A percentile compares a stretch with the other conserved stretches of the same genome.
Evolutionary conservation across 768 basidiomycete species (phyloP).

Genomic region (Suillus clintonianus): DNA sequence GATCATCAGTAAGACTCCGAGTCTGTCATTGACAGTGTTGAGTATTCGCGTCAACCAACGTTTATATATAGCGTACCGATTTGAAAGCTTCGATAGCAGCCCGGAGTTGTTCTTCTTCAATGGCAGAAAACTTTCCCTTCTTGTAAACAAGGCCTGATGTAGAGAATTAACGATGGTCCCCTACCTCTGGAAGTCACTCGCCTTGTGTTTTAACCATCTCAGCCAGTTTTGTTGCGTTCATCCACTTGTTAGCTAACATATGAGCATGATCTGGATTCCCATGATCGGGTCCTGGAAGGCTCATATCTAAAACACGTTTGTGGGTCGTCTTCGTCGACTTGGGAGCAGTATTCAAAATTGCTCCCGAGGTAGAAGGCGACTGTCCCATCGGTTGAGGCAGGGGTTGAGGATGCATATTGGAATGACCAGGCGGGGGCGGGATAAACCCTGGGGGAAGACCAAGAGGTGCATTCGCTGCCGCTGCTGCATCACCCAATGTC

Average conservation of each 20-base stretch:
- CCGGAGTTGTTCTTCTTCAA: slow-evolving; percentile 68
- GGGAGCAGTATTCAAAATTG: slow-evolving; percentile 42
- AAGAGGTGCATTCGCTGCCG: slow-evolving; percentile 39
- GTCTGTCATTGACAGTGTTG: slow-evolving; percentile 34
- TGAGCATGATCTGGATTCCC: slow-evolving; percentile 60
- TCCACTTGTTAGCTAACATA: slow-evolving; percentile 78
- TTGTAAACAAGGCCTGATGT: slow-evolving; percentile 76
- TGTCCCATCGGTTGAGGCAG: slow-evolving; percentile 43
- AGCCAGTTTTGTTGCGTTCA: slow-evolving; percentile 65
- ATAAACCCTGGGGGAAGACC: slow-evolving; percentile 20
- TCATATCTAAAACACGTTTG: slow-evolving; percentile 47
- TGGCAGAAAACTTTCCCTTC: slow-evolving; percentile 84
- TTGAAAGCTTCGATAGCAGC: slow-evolving; percentile 66
- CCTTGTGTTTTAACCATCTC: slow-evolving; percentile 73
- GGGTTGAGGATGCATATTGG: slow-evolving; percentile 25
- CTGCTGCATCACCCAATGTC: slow-evolving; percentile 60
- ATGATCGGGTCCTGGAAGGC: slow-evolving; percentile 41
- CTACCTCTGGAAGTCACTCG: slow-evolving; percentile 22
- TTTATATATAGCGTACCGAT: slow-evolving; percentile 41
- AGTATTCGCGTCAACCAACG: not conserved
- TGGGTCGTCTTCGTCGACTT: slow-evolving; percentile 36
- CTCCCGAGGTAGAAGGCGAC: slow-evolving; percentile 43
- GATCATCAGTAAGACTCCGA: slow-evolving; percentile 53
- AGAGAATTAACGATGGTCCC: slow-evolving; percentile 4
- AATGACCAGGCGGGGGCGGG: slow-evolving; percentile 20